Base-by-base conservation (phyloP, 345 rosid genomes). In the Gossypium raimondii region DNA sequence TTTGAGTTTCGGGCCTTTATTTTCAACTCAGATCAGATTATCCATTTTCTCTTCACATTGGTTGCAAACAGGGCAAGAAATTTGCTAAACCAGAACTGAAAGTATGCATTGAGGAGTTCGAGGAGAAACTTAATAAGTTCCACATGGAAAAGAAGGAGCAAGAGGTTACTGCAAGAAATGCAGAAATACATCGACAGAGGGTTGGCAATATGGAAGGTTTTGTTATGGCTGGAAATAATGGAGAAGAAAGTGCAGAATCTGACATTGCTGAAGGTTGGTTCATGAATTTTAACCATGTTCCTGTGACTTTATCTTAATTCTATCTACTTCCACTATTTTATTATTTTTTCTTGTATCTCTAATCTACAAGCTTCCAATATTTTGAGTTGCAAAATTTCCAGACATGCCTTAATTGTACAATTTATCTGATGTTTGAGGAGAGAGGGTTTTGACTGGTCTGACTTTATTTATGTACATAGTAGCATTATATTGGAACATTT, bases 61-160 rank as follows among this genome's bases (percentile, higher is more conserved):
- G 47, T 72, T 72, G 72, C 56, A 73, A 79, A 79, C 91, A 95
- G 99, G 85, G 87, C 11, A 95, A 93, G 87, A 95, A 95, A 83
- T 95, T 95, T 76, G 94, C 96, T 24, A 95, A 91, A 83, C 97
- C 98, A 77, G 99, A 95, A 79, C 83, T 95, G 10, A 95, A 90
- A 85, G 82, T 80, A 13, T 89, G 91, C 86, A 89, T 93, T 2
- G 99, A 95, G 80, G 99, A 95, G 80, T 95, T 95, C 76, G 99
- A 93, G 80, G 98, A 95, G 85, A 95, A 95, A 85, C 84, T 95
- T 67, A 86, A 85, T 74, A 93, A 90, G 85, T 89, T 90, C 85
- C 93, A 91, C 80, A 48, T 77, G 77, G 98, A 93, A 81, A 93
- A 86, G 93, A 93, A 93, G 87, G 98, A 93, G 78, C 99, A 93